Evolutionary conservation across 2,329 filamentous ascomycete genomes (phyloP).

Genomic region (Exserohilum rostratum): DNA sequence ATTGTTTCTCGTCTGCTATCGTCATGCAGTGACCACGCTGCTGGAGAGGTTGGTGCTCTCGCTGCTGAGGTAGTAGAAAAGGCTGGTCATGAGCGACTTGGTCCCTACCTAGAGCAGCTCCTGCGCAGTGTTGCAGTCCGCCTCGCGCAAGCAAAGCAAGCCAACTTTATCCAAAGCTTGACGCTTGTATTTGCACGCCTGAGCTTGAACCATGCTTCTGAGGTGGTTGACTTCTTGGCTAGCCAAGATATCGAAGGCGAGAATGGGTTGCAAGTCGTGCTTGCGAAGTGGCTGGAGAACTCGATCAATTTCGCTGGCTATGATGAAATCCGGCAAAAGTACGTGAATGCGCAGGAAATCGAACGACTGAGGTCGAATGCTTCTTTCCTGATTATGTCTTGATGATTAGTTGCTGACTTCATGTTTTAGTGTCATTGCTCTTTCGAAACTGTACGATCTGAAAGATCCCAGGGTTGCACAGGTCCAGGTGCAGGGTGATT

Average conservation of each 20-base stretch:
- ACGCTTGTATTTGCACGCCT: constrained; percentile 94
- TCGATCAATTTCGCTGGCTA: constrained; percentile 97
- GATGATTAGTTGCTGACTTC: constrained; percentile 17
- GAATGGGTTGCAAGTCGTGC: constrained; percentile 85
- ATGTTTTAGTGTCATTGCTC: constrained; percentile 75
- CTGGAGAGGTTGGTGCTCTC: constrained; percentile 93
- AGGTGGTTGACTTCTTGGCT: constrained; percentile 90
- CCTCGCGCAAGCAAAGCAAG: constrained; percentile 79
- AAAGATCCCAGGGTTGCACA: constrained; percentile 80
- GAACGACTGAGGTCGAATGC: constrained; percentile 7
- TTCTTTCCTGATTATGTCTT: neutral
- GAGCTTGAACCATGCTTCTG: constrained; percentile 80
- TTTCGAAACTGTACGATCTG: constrained; percentile 88
- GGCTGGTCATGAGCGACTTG: constrained; percentile 87
- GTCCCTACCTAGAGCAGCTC: constrained; percentile 86
- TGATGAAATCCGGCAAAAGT: constrained; percentile 97
- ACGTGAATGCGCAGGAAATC: constrained; percentile 41
- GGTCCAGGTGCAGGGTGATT: constrained; percentile 87
- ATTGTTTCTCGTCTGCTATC: constrained; percentile 92
- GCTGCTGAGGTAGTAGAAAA: constrained; percentile 96
- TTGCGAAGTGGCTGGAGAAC: constrained; percentile 96
- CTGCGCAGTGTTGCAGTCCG: constrained; percentile 86
- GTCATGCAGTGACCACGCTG: constrained; percentile 83
- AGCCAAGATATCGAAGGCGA: constrained; percentile 79
- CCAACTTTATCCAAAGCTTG: constrained; percentile 91